A percentile compares a stretch with the other conserved stretches of the same genome.
These are phyloP conservation scores for Magnolia kwangsiensis DNA, from an alignment of 164 flowering plant genomes.

Conservation along the genomic window DNA sequence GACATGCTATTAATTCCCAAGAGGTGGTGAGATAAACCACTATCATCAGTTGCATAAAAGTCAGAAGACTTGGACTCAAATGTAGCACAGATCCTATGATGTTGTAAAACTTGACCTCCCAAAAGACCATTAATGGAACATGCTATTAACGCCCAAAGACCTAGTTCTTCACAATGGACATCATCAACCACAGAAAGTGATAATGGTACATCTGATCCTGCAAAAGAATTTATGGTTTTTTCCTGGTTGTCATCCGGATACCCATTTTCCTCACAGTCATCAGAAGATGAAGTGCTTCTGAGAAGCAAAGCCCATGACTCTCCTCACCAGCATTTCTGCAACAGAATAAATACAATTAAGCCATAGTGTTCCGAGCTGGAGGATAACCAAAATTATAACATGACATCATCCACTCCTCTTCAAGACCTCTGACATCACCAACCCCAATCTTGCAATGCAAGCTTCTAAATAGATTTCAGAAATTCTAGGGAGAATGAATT, in stretches of 20 bases:
- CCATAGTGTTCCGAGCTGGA: conserved; percentile 33
- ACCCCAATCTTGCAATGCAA: conserved; percentile 37
- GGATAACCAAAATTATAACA: conserved; percentile 44
- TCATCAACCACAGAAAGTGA: neutral
- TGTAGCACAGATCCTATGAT: conserved; percentile 1
- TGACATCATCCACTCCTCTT: conserved; percentile 36
- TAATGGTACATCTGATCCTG: conserved; percentile 17
- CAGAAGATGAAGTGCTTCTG: conserved; percentile 57
- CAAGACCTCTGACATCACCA: conserved; percentile 35
- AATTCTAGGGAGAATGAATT: conserved; percentile 30
- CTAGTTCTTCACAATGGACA: conserved; percentile 12
- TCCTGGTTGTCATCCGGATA: conserved; percentile 37
- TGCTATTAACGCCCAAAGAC: conserved; percentile 10
- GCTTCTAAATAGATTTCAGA: conserved; percentile 36
- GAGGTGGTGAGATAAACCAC: neutral
- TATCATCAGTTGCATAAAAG: neutral
- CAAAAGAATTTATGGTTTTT: conserved; percentile 25
- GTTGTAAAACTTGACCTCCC: conserved; percentile 3
- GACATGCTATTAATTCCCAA: conserved; percentile 6
- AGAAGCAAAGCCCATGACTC: conserved; percentile 61
- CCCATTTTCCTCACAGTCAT: conserved; percentile 42
- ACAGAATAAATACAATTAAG: conserved; percentile 67
- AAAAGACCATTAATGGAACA: conserved; percentile 5
- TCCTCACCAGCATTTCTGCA: conserved; percentile 75
- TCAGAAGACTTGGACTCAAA: conserved; percentile 2